These are phyloP conservation scores for Zygosaccharomyces sapae DNA, from an alignment of 1,139 yeast genomes.

Conservation along the genomic window DNA sequence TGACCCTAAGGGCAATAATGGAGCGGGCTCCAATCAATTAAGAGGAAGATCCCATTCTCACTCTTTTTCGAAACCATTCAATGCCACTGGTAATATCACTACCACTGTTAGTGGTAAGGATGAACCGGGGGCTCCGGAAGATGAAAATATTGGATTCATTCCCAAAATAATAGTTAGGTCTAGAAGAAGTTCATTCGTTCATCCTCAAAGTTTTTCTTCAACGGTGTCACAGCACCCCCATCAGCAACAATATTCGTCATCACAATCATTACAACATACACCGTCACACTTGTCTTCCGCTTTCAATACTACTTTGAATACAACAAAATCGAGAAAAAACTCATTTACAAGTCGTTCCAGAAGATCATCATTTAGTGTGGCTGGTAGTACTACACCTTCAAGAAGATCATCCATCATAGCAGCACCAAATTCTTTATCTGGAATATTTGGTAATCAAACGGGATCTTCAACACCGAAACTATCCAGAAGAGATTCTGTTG, in stretches of 20 bases:
- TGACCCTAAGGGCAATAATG: constrained; percentile 4
- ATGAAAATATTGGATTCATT: constrained; percentile 34
- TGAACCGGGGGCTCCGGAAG: constrained; percentile 17
- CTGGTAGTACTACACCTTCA: constrained; percentile 24
- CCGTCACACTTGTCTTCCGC: constrained; percentile 20
- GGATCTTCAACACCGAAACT: constrained; percentile 16
- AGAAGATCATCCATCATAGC: constrained; percentile 32
- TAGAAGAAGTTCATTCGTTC: constrained; percentile 33
- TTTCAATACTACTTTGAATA: constrained; percentile 24
- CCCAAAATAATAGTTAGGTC: constrained; percentile 36
- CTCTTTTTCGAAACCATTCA: constrained; percentile 22
- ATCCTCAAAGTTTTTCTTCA: constrained; percentile 15
- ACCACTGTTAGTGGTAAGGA: constrained; percentile 4
- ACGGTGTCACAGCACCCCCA: not conserved
- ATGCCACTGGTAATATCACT: constrained; percentile 6
- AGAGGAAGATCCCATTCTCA: constrained; percentile 34
- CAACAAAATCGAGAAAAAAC: constrained; percentile 34
- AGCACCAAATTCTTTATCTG: constrained; percentile 27
- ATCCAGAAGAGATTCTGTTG: constrained; percentile 24
- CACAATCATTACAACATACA: constrained; percentile 12
- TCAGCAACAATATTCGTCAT: constrained; percentile 7
- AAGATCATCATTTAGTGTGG: constrained; percentile 32
- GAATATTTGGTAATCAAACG: constrained; percentile 12
- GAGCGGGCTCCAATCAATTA: constrained; percentile 22
- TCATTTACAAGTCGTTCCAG: constrained; percentile 34